Evolutionary conservation across 2,329 filamentous ascomycete species (phyloP), one percentile per base, ranked within the genome.

Genomic region (Diaporthe citriasiana): DNA sequence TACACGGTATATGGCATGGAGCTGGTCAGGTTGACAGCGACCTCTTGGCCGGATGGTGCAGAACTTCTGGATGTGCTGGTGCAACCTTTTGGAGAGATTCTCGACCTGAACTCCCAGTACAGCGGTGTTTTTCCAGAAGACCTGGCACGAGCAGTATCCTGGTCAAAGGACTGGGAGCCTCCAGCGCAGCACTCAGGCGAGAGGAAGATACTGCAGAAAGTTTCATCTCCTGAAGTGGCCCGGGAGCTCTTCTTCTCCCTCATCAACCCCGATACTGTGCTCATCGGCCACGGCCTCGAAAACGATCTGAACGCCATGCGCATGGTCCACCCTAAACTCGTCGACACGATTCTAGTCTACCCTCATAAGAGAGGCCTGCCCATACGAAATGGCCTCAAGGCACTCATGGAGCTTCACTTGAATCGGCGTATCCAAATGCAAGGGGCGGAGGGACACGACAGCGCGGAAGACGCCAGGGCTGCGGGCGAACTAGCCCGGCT

Each of bases 251-350:
- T 99, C 12, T 94, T 97, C 82, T 88, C 89, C 0, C 88, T 94
- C 70, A 88, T 99, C 66, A 89, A 91, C 1, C 93, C 95, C 0
- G 85, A 88, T 0, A 99, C 95, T 0, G 94, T 95, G 0, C 84
- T 99, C 0, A 94, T 99, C 60, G 97, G 97, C 0, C 97, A 99
- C 82, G 95, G 95, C 0, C 90, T 98, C 12, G 97, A 99, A 79
- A 99, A 99, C 80, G 97, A 99, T 79, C 89, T 99, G 72, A 98
- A 98, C 81, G 90, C 93, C 3, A 88, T 93, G 53, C 93, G 96
- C 47, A 89, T 98, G 68, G 92, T 98, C 57, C 97, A 98, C 79
- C 94, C 93, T 0, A 93, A 90, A 0, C 87, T 98, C 71, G 89
- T 98, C 79, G 96, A 98, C 82, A 98, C 95, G 0, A 91, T 95